Base-by-base conservation (phyloP, 2,329 filamentous ascomycete species). In the Aspergillus ochraceoroseus region DNA sequence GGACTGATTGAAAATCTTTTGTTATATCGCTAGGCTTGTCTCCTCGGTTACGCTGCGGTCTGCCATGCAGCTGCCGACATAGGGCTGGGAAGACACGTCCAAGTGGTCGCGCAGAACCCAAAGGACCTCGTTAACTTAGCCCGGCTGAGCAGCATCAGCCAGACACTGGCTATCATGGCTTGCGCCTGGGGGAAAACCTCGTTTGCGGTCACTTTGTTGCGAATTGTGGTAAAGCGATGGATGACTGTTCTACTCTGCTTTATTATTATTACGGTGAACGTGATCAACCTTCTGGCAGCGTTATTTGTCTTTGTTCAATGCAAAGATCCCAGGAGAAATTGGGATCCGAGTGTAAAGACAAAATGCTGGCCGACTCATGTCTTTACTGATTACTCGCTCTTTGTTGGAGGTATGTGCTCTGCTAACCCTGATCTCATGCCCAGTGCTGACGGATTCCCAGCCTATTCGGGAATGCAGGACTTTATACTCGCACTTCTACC, bases 121-220 rank as follows among this genome's bases (percentile, higher is more conserved):
- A 17, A 32, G 7, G 30, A 34, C 18, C 25, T 41, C 15, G 14
- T 41, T n/a, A 25, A n/a, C 7, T 25, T 34, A 13, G 38, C 31
- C 15, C 38, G 38, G 15, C 32, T 34, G 18, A 41, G 38, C 25
- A 41, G 38, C 18, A 41, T 41, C 31, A 25, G 38, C 11, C 38
- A 41, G 26, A 14, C 12, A 11, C 18, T 41, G 11, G 31, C 38
- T 6, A 53, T 54, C 31, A 44, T 57, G 11, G 44, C 47, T 5
- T 57, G 53, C 20, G 44, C 50, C n/a, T 28, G 48, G 3, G 54
- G 53, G 28, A 55, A 55, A 43, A 57, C 54, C 0, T 53, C 54
- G 2, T 55, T 57, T 27, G 53, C 54, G 4, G 43, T 57, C 30
- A 55, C 51, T 1, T 45, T 57, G 3, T 25, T 55, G 34, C 54